phyloP scores from a whole-genome alignment of 2,329 filamentous ascomycete species.

The Fusarium marasasianum region DNA sequence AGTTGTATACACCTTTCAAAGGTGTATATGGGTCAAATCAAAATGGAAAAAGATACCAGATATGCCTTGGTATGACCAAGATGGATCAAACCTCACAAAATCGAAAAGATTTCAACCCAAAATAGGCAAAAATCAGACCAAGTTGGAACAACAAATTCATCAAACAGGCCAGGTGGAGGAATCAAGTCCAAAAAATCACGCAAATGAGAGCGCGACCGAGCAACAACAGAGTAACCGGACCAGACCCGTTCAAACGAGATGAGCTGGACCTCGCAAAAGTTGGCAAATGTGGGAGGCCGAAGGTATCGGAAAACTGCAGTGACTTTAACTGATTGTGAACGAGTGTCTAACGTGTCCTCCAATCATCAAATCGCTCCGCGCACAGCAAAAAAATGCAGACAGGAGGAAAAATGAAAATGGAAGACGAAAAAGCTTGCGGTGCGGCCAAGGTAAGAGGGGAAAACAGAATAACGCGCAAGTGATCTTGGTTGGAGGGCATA shows the following conservation, averaged over 20 bases:
- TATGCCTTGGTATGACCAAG: neutral
- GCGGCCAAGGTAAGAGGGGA: neutral
- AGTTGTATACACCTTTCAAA: neutral
- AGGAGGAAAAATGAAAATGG: neutral
- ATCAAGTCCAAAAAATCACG: neutral
- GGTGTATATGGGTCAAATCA: neutral
- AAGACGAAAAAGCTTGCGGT: neutral
- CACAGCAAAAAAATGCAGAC: constrained; percentile 12
- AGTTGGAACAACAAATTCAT: neutral
- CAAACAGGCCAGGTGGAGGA: neutral
- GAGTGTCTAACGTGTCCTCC: constrained; percentile 3
- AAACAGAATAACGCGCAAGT: constrained; percentile 22
- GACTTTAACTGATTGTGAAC: constrained; percentile 6
- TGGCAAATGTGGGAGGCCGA: constrained; percentile 10
- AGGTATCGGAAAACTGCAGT: constrained; percentile 18
- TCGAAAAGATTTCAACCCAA: neutral
- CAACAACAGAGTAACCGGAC: constrained; percentile 23
- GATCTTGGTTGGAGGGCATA: constrained; percentile 16
- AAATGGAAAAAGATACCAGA: neutral
- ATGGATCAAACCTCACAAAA: constrained; percentile 10
- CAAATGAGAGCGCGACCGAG: constrained; percentile 7
- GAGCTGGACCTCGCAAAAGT: constrained; percentile 1
- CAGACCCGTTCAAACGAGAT: constrained; percentile 9
- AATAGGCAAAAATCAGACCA: neutral
- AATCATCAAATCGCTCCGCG: constrained; percentile 24